A percentile compares a stretch with the other conserved stretches of the same genome.
phyloP scores from a whole-genome alignment of 2,329 filamentous ascomycete species.

The Pseudogymnoascus sp. region DNA sequence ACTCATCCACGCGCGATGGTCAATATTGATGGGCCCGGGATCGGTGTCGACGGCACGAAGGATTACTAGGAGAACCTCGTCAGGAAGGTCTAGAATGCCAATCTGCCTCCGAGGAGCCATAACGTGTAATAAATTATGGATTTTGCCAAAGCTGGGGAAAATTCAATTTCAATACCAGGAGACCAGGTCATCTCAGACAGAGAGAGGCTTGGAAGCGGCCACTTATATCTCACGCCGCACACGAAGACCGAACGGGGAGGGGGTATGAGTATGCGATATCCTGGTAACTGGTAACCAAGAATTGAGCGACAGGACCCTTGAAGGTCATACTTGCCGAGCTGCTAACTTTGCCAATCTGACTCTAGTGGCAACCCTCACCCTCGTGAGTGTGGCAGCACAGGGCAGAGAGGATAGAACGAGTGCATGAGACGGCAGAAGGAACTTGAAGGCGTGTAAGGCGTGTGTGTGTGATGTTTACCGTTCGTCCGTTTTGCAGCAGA shows the following conservation, averaged over 20 bases:
- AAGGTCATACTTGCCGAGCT: conserved; percentile 1
- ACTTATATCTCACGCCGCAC: conserved; percentile 2
- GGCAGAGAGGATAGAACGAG: background rate
- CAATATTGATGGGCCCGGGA: conserved; percentile 1
- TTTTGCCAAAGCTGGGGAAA: conserved; percentile 5
- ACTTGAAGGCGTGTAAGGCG: background rate
- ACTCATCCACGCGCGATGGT: conserved; percentile 6
- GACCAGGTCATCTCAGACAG: conserved; percentile 3
- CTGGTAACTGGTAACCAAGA: conserved; percentile 4
- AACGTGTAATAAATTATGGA: conserved; percentile 4
- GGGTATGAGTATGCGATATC: background rate
- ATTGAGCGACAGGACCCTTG: background rate
- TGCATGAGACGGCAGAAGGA: background rate
- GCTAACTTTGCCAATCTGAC: background rate
- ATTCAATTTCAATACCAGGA: conserved; percentile 6
- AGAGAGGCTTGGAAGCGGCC: background rate
- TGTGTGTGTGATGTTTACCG: background rate
- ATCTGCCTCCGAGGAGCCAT: conserved; percentile 4
- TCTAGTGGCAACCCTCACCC: conserved; percentile 3
- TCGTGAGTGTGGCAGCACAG: conserved; percentile 1
- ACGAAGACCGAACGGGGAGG: background rate
- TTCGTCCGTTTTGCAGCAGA: background rate
- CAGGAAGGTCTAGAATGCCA: conserved; percentile 5
- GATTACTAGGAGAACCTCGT: conserved; percentile 6
- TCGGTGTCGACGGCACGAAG: conserved; percentile 5